These are phyloP conservation scores for Citrus cavaleriei DNA, from an alignment of 345 rosid genomes.

Conservation along the genomic window DNA sequence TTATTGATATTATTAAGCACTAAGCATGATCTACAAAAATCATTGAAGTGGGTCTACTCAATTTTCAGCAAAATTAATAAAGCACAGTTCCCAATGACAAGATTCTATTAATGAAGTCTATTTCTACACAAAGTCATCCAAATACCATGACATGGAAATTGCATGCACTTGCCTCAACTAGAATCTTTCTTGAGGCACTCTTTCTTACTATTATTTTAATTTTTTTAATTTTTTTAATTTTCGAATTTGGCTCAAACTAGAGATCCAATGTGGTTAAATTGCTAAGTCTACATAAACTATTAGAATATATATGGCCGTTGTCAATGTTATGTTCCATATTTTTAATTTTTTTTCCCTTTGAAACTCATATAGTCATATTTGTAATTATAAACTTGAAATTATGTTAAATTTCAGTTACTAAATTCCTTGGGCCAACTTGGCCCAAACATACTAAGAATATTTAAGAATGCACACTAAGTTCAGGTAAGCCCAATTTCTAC, in stretches of 20 bases:
- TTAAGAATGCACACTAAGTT: too few species aligned
- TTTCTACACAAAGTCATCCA: slow-evolving; percentile 10
- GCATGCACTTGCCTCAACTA: slow-evolving; percentile 7
- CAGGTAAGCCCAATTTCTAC: too few species aligned
- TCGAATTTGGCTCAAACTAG: not conserved
- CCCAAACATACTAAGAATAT: too few species aligned
- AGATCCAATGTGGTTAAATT: too few species aligned
- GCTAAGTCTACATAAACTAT: too few species aligned
- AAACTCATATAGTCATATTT: too few species aligned
- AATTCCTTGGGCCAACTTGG: too few species aligned
- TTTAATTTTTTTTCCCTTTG: too few species aligned
- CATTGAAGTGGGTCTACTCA: not conserved
- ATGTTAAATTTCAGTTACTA: too few species aligned
- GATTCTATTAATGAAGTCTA: slow-evolving; percentile 28
- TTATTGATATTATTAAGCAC: not conserved
- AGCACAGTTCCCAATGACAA: slow-evolving; percentile 15
- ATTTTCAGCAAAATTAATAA: not conserved
- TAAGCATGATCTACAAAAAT: not conserved
- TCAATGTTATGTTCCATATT: too few species aligned
- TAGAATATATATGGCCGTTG: too few species aligned
- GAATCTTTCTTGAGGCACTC: not conserved
- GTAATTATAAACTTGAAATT: too few species aligned
- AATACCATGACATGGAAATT: slow-evolving; percentile 3
- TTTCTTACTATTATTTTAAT: not conserved
- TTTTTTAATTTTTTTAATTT: not conserved